Evolutionary conservation across 1,284 basidiomycete genomes (phyloP).

Genomic region (Apiotrichum akiyoshidainum): DNA sequence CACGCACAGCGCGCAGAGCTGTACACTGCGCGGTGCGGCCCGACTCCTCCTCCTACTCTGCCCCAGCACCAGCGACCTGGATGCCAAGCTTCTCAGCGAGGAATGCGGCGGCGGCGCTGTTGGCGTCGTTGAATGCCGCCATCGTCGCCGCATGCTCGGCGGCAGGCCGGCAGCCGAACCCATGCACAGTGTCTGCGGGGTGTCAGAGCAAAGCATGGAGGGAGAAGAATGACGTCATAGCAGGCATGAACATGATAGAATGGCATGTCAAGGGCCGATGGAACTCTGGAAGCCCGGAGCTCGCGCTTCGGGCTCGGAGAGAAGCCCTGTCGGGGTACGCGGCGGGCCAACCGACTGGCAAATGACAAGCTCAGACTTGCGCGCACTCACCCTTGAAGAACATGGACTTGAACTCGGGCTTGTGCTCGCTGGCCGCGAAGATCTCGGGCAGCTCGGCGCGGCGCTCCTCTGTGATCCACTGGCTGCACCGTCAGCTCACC

Average conservation of each 20-base stretch:
- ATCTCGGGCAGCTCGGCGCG: conserved; percentile 53
- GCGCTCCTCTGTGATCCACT: conserved; percentile 48
- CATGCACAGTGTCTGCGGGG: conserved; percentile 54
- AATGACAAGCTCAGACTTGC: too few relatives aligned
- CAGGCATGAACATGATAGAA: background rate
- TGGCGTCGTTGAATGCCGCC: conserved; percentile 56
- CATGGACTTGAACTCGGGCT: conserved; percentile 5
- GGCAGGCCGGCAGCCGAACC: conserved; percentile 59
- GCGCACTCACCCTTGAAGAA: background rate
- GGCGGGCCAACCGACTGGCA: too few relatives aligned
- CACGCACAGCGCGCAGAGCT: too few relatives aligned
- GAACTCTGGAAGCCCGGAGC: too few relatives aligned
- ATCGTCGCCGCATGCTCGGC: conserved; percentile 54
- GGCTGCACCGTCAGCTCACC: background rate
- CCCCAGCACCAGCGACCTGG: background rate
- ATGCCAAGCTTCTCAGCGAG: conserved; percentile 43
- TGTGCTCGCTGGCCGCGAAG: conserved; percentile 39
- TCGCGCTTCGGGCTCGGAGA: too few relatives aligned
- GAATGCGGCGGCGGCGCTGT: conserved; percentile 54
- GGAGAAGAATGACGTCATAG: background rate
- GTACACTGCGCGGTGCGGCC: too few relatives aligned
- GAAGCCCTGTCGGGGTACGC: too few relatives aligned
- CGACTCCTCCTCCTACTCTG: too few relatives aligned
- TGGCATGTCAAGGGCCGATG: too few relatives aligned
- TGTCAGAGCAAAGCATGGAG: background rate